Conservation (phyloP, 2,329 filamentous ascomycete species). For the Rasamsonia emersonii region DNA sequence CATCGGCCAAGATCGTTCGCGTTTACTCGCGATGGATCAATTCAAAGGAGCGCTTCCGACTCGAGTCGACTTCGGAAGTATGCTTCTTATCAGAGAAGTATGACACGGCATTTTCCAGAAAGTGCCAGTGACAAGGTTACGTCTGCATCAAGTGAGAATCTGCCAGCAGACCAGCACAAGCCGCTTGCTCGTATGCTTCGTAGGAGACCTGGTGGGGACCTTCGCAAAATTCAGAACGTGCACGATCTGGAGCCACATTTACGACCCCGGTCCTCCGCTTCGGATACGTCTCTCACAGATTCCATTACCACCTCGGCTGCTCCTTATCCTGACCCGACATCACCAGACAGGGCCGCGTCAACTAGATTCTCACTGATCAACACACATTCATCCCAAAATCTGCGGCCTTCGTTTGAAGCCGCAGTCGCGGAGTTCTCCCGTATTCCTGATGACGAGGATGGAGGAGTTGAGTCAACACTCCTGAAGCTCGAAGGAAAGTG, state of each 20-base stretch:
- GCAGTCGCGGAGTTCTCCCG: conserved; percentile 80
- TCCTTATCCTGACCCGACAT: conserved; percentile 8
- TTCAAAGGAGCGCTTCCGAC: conserved; percentile 19
- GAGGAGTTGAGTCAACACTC: conserved; percentile 85
- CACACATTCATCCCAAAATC: conserved; percentile 48
- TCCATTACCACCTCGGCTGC: conserved; percentile 16
- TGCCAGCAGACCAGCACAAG: conserved; percentile 14
- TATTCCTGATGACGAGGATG: conserved; percentile 81
- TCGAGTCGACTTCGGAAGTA: conserved; percentile 35
- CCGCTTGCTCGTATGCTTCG: conserved; percentile 50
- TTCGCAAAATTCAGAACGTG: conserved; percentile 59
- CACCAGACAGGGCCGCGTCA: conserved; percentile 19
- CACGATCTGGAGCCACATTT: conserved; percentile 47
- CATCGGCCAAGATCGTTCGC: conserved; percentile 21
- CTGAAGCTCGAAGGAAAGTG: conserved; percentile 87
- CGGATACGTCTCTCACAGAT: conserved; percentile 27
- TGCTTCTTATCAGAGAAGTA: conserved; percentile 37
- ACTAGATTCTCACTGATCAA: conserved; percentile 35
- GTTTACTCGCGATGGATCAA: conserved; percentile 15
- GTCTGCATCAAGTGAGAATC: conserved; percentile 12
- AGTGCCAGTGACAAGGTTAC: conserved; percentile 16
- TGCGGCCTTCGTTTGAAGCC: conserved; percentile 69
- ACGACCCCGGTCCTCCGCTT: conserved; percentile 28
- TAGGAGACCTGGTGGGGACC: conserved; percentile 64
- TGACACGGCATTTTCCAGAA: conserved; percentile 22